Evolutionary conservation across 1,284 basidiomycete genomes (phyloP), one percentile per base, ranked within the genome.

Genomic region (Tilletiopsis washingtonensis): DNA sequence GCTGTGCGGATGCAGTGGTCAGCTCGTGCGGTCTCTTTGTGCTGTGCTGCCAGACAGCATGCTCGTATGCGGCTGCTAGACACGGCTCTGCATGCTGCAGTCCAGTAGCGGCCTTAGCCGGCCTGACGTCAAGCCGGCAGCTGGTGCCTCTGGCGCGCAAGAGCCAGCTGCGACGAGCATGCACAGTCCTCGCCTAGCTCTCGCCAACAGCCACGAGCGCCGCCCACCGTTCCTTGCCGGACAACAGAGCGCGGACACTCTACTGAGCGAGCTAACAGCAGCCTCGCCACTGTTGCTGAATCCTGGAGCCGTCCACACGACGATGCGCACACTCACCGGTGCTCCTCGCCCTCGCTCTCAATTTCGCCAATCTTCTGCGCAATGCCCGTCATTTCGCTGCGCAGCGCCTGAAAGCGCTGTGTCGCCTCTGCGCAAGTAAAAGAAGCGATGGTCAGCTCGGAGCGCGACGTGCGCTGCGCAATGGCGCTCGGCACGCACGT

Each of bases 1-100:
- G 38, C 91, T 97, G 63, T 17, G 49, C 12, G 17, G 23, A 40
- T 34, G 11, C 45, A 47, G 42, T 4, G 32, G 44, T 44, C 14
- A 17, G 43, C 19, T 12, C 24, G 7, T 7, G 7, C 6, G 19
- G 19, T 27, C 6, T 27, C 19, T 6, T 40, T 40, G 7, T 5
- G 41, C 14, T 43, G 5, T 43, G 6, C n/a, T n/a, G n/a, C n/a
- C n/a, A n/a, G n/a, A n/a, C n/a, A n/a, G n/a, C n/a, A n/a, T n/a
- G 7, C 29, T 32, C 15, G 29, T 32, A 15, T 6, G 29, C 7
- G 15, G 29, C 15, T 15, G 29, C 15, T 15, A 15, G 6, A 15
- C 29, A 32, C 29, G 29, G 29, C 7, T 6, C 7, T 7, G 7
- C 7, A 32, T 15, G 29, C 15, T 32, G 29, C 29, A 32, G 29